phyloP scores from a whole-genome alignment of 1,284 basidiomycete genomes.

The Malassezia caprae region DNA sequence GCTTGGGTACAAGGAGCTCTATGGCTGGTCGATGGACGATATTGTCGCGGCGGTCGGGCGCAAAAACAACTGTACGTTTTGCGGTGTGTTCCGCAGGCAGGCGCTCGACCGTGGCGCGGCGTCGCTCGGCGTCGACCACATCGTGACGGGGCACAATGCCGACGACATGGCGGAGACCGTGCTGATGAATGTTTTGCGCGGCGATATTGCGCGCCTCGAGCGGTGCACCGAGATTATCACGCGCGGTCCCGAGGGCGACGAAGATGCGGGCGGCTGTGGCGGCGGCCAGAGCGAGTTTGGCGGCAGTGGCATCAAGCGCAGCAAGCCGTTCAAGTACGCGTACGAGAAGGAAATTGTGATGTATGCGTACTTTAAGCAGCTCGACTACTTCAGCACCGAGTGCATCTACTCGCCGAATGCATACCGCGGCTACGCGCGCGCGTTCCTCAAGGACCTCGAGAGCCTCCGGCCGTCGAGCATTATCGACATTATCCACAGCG shows the following conservation, averaged over 20 bases:
- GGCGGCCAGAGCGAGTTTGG: slow-evolving; percentile 19
- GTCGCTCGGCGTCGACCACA: slow-evolving; percentile 82
- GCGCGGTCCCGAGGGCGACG: slow-evolving; percentile 29
- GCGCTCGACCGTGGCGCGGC: slow-evolving; percentile 89
- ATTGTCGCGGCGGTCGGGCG: slow-evolving; percentile 88
- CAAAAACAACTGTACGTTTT: slow-evolving; percentile 99
- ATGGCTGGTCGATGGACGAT: slow-evolving; percentile 98
- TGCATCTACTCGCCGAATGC: slow-evolving; percentile 94
- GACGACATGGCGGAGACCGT: slow-evolving; percentile 98
- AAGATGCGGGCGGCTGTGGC: slow-evolving; percentile 48
- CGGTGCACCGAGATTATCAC: slow-evolving; percentile 81
- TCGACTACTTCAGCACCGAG: slow-evolving; percentile 98
- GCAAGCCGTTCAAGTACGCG: slow-evolving; percentile 94
- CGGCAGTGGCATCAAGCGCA: slow-evolving; percentile 76
- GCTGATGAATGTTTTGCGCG: slow-evolving; percentile 97
- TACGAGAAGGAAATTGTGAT: slow-evolving; percentile 99
- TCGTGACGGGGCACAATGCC: slow-evolving; percentile 97
- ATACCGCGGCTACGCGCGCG: slow-evolving; percentile 87
- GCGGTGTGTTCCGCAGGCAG: slow-evolving; percentile 90
- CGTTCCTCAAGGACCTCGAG: slow-evolving; percentile 90
- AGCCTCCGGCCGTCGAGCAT: slow-evolving; percentile 84
- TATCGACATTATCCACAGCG: slow-evolving; percentile 75
- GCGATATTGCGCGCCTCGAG: slow-evolving; percentile 85
- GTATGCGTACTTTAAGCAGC: slow-evolving; percentile 91
- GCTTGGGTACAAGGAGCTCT: slow-evolving; percentile 85